Base-by-base conservation (phyloP, 2,329 filamentous ascomycete species). In the Fusarium paranaense region DNA sequence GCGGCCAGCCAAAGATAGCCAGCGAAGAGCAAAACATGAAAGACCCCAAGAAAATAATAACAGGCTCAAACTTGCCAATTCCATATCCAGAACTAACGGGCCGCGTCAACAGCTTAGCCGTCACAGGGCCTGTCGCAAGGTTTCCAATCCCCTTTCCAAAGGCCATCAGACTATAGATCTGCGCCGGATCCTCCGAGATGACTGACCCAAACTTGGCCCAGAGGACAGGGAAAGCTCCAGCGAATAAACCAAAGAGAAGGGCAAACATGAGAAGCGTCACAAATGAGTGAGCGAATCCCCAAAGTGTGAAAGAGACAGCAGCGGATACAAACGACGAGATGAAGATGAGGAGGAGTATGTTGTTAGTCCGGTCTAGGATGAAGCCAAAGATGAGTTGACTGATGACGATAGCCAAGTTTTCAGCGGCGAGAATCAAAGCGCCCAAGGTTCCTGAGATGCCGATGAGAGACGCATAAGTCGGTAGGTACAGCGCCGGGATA, bases 181-280 rank as follows among this genome's bases (percentile, higher is more conserved):
- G 73, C 14, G 73, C 71, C 0, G 79, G 79, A 56, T 81, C 79
- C 11, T 80, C 78, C 0, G 78, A 78, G 2, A 80, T 67, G 14
- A 76, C 66, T 0, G 75, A 66, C 9, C 79, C 78, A 57, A 81
- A 80, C 47, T 78, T 80, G 3, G 76, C 66, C 78, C 76, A 80
- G 16, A 76, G 66, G 11, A 79, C 69, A 3, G 71, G 70, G 64
- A 76, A 81, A 0, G 70, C 77, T 5, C 88, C 86, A 0, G 89
- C 88, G 62, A 91, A 91, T 80, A 90, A 87, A 1, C 90, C 90
- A 73, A 88, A 91, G 1, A 85, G 80, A 4, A 90, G 78, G 6
- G 87, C 84, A 74, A 91, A 91, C 1, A 86, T 73, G 0, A 86
- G 81, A 4, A 91, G 80, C 2, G 86, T 76, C 1, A 82, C 83